phyloP scores from a whole-genome alignment of 2,329 filamentous ascomycete genomes.

The Penicillium sp. region DNA sequence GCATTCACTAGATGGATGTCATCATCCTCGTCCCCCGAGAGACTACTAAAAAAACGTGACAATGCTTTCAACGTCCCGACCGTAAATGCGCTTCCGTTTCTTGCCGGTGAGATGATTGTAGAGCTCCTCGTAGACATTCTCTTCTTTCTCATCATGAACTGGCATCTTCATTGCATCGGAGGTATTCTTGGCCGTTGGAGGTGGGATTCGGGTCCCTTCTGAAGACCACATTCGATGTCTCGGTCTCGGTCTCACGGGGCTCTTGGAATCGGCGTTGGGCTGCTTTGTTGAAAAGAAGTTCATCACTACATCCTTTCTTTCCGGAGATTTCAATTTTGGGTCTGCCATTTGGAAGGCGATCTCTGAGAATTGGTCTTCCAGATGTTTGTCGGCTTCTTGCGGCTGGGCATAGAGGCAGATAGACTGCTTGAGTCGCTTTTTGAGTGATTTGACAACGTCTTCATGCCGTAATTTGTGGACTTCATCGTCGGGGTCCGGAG shows the following conservation, averaged over 20 bases:
- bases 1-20: no score
- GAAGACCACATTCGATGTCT: background rate
- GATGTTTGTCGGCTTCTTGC: background rate
- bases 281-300: background rate
- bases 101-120: slow-evolving; percentile 5
- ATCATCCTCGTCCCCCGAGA: no score
- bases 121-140: slow-evolving; percentile 10
- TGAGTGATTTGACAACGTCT: background rate
- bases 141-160: background rate
- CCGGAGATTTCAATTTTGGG: background rate
- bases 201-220: no score
- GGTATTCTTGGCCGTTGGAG: no score
- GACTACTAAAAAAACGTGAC: no score
- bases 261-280: background rate
- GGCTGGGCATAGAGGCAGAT: background rate
- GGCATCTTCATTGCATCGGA: background rate
- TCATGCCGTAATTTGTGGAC: background rate
- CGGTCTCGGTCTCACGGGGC: no score
- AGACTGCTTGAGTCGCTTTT: background rate
- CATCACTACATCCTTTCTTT: no score
- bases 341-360: background rate
- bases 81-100: slow-evolving; percentile 4
- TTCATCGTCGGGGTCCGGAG: background rate
- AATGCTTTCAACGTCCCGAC: background rate
- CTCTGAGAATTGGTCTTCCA: background rate